Conservation (phyloP, 352 stramenopile species). For the Phytophthora cactorum region DNA sequence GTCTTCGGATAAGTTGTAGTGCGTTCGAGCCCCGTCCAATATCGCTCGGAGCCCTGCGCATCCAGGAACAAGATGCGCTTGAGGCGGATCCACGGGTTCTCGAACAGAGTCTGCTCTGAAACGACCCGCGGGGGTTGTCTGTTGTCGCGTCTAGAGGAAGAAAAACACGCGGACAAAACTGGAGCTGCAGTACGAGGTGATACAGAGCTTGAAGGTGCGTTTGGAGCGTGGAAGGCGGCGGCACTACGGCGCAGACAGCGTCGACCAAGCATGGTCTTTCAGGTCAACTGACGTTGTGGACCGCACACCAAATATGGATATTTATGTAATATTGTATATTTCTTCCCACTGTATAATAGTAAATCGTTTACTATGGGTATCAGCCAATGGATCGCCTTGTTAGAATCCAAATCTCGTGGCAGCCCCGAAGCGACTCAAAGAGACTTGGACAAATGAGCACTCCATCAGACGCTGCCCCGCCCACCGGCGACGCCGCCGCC, state of each 20-base stretch:
- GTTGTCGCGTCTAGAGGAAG: constrained; percentile 16
- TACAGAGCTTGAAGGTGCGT: not conserved
- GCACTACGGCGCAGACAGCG: constrained; percentile 16
- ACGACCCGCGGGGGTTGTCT: constrained; percentile 50
- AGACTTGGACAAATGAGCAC: constrained; percentile 26
- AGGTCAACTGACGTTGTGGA: constrained; percentile 25
- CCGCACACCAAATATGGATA: constrained; percentile 20
- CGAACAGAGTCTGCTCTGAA: constrained; percentile 59
- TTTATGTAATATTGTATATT: not conserved
- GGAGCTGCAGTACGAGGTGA: constrained; percentile 1
- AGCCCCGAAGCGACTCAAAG: constrained; percentile 5
- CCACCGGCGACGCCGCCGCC: constrained; percentile 11
- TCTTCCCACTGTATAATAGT: no score
- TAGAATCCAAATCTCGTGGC: constrained; percentile 15
- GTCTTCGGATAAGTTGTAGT: constrained; percentile 64
- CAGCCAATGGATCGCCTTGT: constrained; percentile 13
- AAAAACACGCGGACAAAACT: constrained; percentile 11
- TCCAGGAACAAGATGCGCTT: constrained; percentile 78
- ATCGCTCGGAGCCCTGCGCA: constrained; percentile 46
- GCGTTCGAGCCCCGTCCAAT: constrained; percentile 72
- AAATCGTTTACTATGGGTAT: not conserved
- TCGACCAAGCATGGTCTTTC: constrained; percentile 12
- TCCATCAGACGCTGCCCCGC: constrained; percentile 10
- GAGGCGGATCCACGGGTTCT: constrained; percentile 68
- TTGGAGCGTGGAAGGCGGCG: not conserved